These are phyloP conservation scores for Penicillium concentricum DNA, from an alignment of 2,329 filamentous ascomycete genomes.

Conservation along the genomic window DNA sequence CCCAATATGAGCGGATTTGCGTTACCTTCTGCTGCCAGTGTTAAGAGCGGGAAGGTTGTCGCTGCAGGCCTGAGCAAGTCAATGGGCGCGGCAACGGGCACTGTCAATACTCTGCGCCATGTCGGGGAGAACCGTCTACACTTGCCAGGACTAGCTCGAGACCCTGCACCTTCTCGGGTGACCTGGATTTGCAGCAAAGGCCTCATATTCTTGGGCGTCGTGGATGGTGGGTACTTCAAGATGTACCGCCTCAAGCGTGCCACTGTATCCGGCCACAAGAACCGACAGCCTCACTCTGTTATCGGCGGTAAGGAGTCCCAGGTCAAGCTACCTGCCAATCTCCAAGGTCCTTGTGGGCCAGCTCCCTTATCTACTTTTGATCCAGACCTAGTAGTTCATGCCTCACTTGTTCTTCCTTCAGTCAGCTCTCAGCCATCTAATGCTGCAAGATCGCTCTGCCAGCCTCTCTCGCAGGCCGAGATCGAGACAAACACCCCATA, in stretches of 20 bases:
- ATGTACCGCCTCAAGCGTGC: constrained; percentile 45
- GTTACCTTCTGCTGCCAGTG: constrained; percentile 47
- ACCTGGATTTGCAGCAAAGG: constrained; percentile 48
- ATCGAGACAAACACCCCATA: constrained; percentile 96
- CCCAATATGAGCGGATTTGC: constrained; percentile 45
- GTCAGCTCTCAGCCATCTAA: constrained; percentile 43
- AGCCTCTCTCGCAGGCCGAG: constrained; percentile 73
- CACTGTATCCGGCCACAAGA: constrained; percentile 52
- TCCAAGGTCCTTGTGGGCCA: constrained; percentile 59
- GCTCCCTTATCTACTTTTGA: constrained; percentile 58
- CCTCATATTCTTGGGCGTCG: constrained; percentile 43
- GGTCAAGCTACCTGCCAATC: constrained; percentile 63
- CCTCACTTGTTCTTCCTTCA: constrained; percentile 45
- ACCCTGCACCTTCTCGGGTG: constrained; percentile 43
- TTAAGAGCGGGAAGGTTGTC: constrained; percentile 48
- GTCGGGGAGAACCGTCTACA: constrained; percentile 51
- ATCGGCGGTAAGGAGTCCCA: constrained; percentile 62
- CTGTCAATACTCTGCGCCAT: constrained; percentile 49
- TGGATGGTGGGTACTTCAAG: constrained; percentile 47
- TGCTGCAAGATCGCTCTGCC: constrained; percentile 40
- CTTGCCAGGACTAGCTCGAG: constrained; percentile 41
- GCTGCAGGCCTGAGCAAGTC: constrained; percentile 53
- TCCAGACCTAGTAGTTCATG: constrained; percentile 37
- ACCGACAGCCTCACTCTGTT: constrained; percentile 54
- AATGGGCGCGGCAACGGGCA: constrained; percentile 49